Percentiles rank a stretch among this genome's conserved stretches.
Evolutionary conservation across 1,284 basidiomycete species (phyloP).

Genomic region (Lignosus rhinocerotis): DNA sequence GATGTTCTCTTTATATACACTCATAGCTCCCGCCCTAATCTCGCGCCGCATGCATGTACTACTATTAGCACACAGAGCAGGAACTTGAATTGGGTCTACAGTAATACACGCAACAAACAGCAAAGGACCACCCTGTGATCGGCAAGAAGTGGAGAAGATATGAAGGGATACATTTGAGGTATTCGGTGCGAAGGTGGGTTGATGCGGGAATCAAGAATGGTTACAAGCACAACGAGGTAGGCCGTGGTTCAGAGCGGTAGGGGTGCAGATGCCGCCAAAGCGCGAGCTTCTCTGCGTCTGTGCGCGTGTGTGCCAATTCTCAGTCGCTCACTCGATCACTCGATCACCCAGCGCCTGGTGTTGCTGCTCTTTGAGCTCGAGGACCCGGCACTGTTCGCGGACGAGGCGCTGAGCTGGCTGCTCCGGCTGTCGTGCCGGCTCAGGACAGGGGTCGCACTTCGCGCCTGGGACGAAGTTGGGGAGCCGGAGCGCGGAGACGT

Average conservation of each 20-base stretch:
- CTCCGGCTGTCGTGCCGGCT: conserved; percentile 18
- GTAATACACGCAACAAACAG: conserved; percentile 22
- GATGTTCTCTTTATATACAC: not conserved
- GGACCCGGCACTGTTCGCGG: conserved; percentile 14
- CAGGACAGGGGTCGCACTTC: conserved; percentile 1
- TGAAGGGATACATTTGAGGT: not conserved
- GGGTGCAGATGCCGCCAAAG: not conserved
- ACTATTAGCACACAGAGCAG: conserved; percentile 19
- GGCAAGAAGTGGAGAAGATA: not conserved
- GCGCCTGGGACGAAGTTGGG: not conserved
- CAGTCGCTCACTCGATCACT: conserved; percentile 40
- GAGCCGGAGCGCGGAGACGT: not conserved
- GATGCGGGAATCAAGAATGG: not conserved
- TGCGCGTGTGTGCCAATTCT: not conserved
- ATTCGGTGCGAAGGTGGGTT: not conserved
- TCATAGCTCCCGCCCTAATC: conserved; percentile 1
- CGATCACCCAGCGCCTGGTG: conserved; percentile 56
- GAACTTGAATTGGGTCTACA: conserved; percentile 16
- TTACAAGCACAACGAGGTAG: not conserved
- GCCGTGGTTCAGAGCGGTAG: not conserved
- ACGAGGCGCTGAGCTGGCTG: conserved; percentile 21
- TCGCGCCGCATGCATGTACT: conserved; percentile 20
- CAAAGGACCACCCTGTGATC: conserved; percentile 22
- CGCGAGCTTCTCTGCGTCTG: not conserved
- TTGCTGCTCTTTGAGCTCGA: conserved; percentile 23